A percentile compares a stretch with the other conserved stretches of the same genome.
Conservation (phyloP, 495 filamentous ascomycete species). For the Hypoxylon cercidicola region DNA sequence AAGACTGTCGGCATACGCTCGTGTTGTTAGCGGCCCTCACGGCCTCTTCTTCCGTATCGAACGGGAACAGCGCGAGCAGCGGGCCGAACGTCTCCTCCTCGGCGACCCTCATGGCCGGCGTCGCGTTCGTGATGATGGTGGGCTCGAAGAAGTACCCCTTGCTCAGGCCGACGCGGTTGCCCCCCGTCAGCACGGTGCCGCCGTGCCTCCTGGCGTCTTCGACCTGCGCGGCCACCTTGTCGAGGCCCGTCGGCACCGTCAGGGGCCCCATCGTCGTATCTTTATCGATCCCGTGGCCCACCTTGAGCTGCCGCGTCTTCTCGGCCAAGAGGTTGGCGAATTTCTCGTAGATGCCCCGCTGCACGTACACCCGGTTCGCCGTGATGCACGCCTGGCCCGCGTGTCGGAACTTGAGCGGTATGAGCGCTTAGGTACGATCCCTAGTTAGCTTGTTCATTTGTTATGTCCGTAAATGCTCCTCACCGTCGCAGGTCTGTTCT, state of each 20-base stretch:
- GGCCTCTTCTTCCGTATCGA: slow-evolving; percentile 76
- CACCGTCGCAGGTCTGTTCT: slow-evolving; percentile 66
- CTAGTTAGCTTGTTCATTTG: slow-evolving; percentile 20
- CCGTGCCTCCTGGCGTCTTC: slow-evolving; percentile 71
- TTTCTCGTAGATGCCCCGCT: slow-evolving; percentile 64
- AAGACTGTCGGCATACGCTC: slow-evolving; percentile 58
- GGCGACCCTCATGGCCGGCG: slow-evolving; percentile 70
- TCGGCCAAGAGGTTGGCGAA: slow-evolving; percentile 66
- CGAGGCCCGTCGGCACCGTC: slow-evolving; percentile 70
- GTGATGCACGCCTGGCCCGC: slow-evolving; percentile 80
- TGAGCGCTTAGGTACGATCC: slow-evolving; percentile 48
- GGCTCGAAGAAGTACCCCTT: slow-evolving; percentile 78
- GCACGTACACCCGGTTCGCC: slow-evolving; percentile 77
- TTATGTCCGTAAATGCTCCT: slow-evolving; percentile 40
- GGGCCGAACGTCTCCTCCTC: slow-evolving; percentile 78
- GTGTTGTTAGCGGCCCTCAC: slow-evolving; percentile 71
- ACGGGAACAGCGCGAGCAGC: slow-evolving; percentile 72
- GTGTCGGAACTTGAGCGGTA: slow-evolving; percentile 73
- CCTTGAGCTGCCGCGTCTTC: slow-evolving; percentile 63
- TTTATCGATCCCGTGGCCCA: slow-evolving; percentile 70
- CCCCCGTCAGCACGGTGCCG: slow-evolving; percentile 69
- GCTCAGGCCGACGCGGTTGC: slow-evolving; percentile 46
- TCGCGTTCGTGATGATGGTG: slow-evolving; percentile 72
- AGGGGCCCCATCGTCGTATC: slow-evolving; percentile 74
- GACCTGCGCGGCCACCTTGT: slow-evolving; percentile 70